Percentiles rank a stretch among this genome's conserved stretches.
Evolutionary conservation across 2,329 filamentous ascomycete genomes (phyloP).

Genomic region (Sodiomyces alkalinus): DNA sequence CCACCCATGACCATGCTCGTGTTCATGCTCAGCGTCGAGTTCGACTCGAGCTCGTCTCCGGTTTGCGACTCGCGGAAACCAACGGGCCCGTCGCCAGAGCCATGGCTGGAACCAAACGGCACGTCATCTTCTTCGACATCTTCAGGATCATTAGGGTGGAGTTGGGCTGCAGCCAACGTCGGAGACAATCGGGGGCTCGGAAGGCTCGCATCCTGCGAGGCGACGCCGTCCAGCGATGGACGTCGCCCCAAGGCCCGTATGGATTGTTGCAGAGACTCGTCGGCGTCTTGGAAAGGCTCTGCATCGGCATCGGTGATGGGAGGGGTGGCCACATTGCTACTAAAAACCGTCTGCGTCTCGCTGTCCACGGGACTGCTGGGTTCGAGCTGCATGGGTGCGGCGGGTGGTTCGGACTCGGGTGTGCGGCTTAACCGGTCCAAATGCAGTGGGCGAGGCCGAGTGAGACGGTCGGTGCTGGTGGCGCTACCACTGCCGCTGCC

Average conservation of each 20-base stretch:
- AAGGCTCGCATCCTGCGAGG: constrained; percentile 76
- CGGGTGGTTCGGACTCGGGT: constrained; percentile 27
- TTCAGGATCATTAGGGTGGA: constrained; percentile 24
- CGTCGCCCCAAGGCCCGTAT: constrained; percentile 31
- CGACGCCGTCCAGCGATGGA: constrained; percentile 50
- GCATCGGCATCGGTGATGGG: constrained; percentile 60
- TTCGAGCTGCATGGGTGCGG: constrained; percentile 27
- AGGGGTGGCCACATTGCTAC: constrained; percentile 53
- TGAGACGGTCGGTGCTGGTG: constrained; percentile 16
- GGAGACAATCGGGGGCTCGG: constrained; percentile 92
- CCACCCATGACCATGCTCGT: constrained; percentile 4
- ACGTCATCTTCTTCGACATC: constrained; percentile 28
- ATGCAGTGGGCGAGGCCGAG: constrained; percentile 24
- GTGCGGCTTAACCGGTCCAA: constrained; percentile 27
- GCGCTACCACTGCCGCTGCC: constrained; percentile 3
- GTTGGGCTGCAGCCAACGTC: constrained; percentile 58
- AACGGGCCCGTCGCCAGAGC: constrained; percentile 7
- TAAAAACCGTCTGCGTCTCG: constrained; percentile 44
- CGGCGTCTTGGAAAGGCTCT: constrained; percentile 39
- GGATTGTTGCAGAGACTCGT: constrained; percentile 32
- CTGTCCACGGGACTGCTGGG: constrained; percentile 36
- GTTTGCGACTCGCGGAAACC: constrained; percentile 25
- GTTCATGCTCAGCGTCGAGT: too few relatives aligned
- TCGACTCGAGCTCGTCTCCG: constrained; percentile 19
- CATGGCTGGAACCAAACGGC: constrained; percentile 19